These are phyloP conservation scores for Yarrowia sp. DNA, from an alignment of 805 yeast genomes.

Conservation along the genomic window DNA sequence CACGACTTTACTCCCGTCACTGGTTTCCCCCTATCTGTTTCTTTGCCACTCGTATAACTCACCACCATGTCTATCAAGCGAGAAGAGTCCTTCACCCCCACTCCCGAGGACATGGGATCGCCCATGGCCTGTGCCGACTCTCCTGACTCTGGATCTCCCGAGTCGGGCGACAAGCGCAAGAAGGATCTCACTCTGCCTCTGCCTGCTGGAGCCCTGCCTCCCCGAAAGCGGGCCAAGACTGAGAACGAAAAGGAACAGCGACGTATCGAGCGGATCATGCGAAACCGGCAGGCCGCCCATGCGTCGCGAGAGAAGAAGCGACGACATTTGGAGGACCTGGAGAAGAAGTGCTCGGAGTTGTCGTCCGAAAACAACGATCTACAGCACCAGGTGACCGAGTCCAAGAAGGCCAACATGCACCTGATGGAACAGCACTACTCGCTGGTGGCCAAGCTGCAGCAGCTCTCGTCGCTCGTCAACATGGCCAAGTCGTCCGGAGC, in stretches of 20 bases:
- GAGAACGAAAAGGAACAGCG: slow-evolving; percentile 97
- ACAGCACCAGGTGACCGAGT: slow-evolving; percentile 40
- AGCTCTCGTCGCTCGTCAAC: slow-evolving; percentile 41
- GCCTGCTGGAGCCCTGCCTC: slow-evolving; percentile 69
- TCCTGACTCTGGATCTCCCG: slow-evolving; percentile 10
- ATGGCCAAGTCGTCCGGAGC: slow-evolving; percentile 44
- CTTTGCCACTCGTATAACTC: slow-evolving; percentile 4
- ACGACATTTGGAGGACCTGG: slow-evolving; percentile 85
- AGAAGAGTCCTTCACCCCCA: slow-evolving; percentile 37
- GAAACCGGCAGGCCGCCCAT: slow-evolving; percentile 97
- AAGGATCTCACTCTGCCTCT: slow-evolving; percentile 49
- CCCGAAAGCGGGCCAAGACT: slow-evolving; percentile 95
- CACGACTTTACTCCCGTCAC: slow-evolving; percentile 1
- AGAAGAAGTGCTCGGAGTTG: slow-evolving; percentile 55
- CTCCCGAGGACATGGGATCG: slow-evolving; percentile 31
- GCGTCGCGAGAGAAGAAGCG: slow-evolving; percentile 97
- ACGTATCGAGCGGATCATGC: slow-evolving; percentile 85
- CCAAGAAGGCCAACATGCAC: slow-evolving; percentile 41
- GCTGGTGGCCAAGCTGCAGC: slow-evolving; percentile 42
- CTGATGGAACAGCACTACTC: slow-evolving; percentile 43
- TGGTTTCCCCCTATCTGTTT: neutral
- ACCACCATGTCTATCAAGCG: slow-evolving; percentile 17
- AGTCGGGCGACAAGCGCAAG: slow-evolving; percentile 45
- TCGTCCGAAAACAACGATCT: slow-evolving; percentile 46
- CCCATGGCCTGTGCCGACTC: neutral